Evolutionary conservation across 2,329 filamentous ascomycete species (phyloP).

Genomic region (Beauveria bassiana): DNA sequence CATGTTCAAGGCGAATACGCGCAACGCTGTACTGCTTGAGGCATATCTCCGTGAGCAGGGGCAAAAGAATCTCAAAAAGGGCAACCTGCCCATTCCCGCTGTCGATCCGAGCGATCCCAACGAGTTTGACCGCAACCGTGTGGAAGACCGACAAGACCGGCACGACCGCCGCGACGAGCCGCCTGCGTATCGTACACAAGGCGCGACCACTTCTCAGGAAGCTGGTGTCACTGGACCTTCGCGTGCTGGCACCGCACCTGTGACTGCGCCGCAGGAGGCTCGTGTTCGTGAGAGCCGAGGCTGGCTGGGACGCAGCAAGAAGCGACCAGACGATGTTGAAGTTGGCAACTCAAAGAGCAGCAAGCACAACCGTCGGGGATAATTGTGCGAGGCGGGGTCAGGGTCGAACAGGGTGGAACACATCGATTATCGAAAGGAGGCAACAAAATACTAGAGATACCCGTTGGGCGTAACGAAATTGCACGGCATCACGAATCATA

Average conservation of each 20-base stretch:
- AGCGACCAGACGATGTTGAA: constrained; percentile 24
- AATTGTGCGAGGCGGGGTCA: neutral
- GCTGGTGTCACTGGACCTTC: constrained; percentile 2
- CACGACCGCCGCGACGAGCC: constrained; percentile 15
- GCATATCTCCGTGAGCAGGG: constrained; percentile 61
- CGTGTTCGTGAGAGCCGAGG: constrained; percentile 21
- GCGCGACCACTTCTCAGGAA: constrained; percentile 13
- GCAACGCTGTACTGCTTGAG: constrained; percentile 65
- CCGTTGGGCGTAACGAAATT: constrained; percentile 1
- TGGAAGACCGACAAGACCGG: neutral
- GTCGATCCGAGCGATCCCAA: constrained; percentile 46
- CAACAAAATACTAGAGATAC: neutral
- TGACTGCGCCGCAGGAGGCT: constrained; percentile 12
- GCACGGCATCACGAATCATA: constrained; percentile 2
- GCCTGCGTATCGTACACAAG: constrained; percentile 20
- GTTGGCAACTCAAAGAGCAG: constrained; percentile 16
- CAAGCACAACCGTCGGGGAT: constrained; percentile 11
- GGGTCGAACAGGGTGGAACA: neutral
- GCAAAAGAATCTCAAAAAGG: constrained; percentile 43
- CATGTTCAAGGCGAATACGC: constrained; percentile 65
- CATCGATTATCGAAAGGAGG: neutral
- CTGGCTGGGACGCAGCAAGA: constrained; percentile 21
- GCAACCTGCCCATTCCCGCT: constrained; percentile 37
- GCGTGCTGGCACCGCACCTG: neutral
- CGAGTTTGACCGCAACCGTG: constrained; percentile 36